Evolutionary conservation across 2,329 filamentous ascomycete species (phyloP).

Genomic region (Pseudopithomyces maydicus): DNA sequence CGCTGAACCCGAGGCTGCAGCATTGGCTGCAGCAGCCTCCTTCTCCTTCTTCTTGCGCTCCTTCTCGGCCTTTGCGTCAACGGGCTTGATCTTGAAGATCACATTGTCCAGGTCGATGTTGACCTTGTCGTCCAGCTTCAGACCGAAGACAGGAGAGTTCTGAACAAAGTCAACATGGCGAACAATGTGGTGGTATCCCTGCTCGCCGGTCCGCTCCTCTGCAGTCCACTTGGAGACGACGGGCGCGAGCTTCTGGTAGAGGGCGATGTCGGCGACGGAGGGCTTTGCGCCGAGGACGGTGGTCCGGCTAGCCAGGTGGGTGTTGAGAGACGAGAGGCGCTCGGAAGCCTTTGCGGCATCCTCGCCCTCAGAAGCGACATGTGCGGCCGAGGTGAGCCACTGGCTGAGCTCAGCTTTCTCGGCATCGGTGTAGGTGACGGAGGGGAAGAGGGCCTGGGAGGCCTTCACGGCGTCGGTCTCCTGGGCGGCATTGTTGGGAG

Average conservation of each 20-base stretch:
- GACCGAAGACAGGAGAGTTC: slow-evolving; percentile 74
- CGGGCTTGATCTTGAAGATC: slow-evolving; percentile 83
- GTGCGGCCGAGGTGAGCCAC: slow-evolving; percentile 80
- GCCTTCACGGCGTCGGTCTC: slow-evolving; percentile 49
- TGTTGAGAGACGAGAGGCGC: slow-evolving; percentile 80
- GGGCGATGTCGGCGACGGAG: slow-evolving; percentile 81
- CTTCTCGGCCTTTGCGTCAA: slow-evolving; percentile 93
- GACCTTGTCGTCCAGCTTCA: slow-evolving; percentile 78
- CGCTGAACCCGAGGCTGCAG: slow-evolving; percentile 57
- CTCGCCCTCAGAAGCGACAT: slow-evolving; percentile 65
- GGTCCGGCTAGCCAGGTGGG: slow-evolving; percentile 84
- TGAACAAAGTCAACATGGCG: slow-evolving; percentile 94
- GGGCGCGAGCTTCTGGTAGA: slow-evolving; percentile 79
- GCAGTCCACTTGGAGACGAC: slow-evolving; percentile 78
- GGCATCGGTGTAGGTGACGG: slow-evolving; percentile 72
- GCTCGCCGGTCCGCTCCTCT: slow-evolving; percentile 87
- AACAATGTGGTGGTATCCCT: slow-evolving; percentile 88
- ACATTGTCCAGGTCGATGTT: slow-evolving; percentile 79
- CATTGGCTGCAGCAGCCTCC: slow-evolving; percentile 61
- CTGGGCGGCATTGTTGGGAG: slow-evolving; percentile 43
- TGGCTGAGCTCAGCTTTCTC: slow-evolving; percentile 88
- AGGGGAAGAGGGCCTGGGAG: slow-evolving; percentile 68
- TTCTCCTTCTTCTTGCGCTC: slow-evolving; percentile 97
- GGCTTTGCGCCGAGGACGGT: slow-evolving; percentile 90
- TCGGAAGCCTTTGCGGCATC: slow-evolving; percentile 62